Evolutionary conservation across 345 rosid species (phyloP).

Genomic region (Dipteronia sinensis): DNA sequence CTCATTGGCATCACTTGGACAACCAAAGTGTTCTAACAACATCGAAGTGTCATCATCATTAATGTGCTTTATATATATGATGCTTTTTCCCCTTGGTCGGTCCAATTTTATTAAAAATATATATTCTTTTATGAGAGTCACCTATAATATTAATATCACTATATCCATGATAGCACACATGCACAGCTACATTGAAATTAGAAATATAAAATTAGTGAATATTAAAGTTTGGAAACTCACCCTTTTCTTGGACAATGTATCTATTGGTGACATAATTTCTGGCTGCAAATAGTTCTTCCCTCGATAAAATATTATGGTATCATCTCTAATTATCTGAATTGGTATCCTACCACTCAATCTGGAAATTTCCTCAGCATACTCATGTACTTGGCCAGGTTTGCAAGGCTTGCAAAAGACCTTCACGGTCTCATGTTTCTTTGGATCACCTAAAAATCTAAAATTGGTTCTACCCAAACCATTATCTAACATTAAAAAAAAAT

Average conservation of each 20-base stretch:
- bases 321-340: conserved; percentile 68
- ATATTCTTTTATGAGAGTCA: no score
- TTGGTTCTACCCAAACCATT: neutral
- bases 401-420: conserved; percentile 70
- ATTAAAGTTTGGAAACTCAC: conserved; percentile 31
- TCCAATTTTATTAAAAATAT: no score
- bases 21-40: neutral
- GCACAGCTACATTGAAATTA: neutral
- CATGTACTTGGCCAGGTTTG: conserved; percentile 58
- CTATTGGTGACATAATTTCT: conserved; percentile 83
- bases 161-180: neutral
- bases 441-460: no score
- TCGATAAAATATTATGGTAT: conserved; percentile 40
- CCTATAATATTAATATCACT: neutral
- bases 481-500: neutral
- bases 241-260: conserved; percentile 84
- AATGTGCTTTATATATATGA: neutral
- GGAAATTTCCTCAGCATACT: conserved; percentile 8
- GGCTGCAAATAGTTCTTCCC: conserved; percentile 42
- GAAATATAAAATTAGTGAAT: neutral
- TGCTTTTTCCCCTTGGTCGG: no score
- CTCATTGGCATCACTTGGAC: neutral
- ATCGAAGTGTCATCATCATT: neutral
- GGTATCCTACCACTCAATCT: conserved; percentile 40
- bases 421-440: conserved; percentile 67